These are phyloP conservation scores for Nepenthes mirabilis DNA, from an alignment of 148 eudicot genomes.

Conservation along the genomic window DNA sequence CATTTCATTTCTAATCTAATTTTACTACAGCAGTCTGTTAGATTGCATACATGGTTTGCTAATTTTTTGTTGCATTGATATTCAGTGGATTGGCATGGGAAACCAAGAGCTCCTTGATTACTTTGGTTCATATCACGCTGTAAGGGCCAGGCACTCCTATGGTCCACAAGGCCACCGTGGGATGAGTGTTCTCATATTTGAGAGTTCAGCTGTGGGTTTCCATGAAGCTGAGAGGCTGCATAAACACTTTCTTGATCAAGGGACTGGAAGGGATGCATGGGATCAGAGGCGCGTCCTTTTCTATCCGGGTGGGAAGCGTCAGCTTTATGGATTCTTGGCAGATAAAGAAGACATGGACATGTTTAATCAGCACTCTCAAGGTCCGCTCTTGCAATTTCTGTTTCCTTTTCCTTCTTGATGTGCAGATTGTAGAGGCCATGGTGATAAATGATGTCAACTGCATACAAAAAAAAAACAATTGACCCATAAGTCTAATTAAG, in stretches of 20 bases:
- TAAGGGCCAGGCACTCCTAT: conserved; percentile 56
- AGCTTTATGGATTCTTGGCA: conserved; percentile 66
- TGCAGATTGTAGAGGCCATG: no score
- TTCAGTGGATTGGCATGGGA: conserved; percentile 85
- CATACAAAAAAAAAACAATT: no score
- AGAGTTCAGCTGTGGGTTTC: conserved; percentile 48
- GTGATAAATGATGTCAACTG: no score
- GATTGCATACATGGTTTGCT: background rate
- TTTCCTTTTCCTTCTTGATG: background rate
- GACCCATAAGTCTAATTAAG: no score
- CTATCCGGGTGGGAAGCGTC: conserved; percentile 57
- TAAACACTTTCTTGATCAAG: conserved; percentile 35
- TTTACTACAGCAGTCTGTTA: background rate
- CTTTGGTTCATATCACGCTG: conserved; percentile 39
- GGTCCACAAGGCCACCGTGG: conserved; percentile 85
- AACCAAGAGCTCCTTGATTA: conserved; percentile 61
- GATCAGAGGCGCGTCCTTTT: conserved; percentile 18
- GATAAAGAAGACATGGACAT: conserved; percentile 39
- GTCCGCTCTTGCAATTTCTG: conserved; percentile 14
- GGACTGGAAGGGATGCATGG: conserved; percentile 56
- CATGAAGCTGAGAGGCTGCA: conserved; percentile 61
- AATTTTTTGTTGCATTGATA: background rate
- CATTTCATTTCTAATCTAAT: no score
- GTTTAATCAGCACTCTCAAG: conserved; percentile 53
- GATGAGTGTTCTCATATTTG: conserved; percentile 57